Conservation (phyloP, 805 yeast genomes). For the Yamadazyma sp. region DNA sequence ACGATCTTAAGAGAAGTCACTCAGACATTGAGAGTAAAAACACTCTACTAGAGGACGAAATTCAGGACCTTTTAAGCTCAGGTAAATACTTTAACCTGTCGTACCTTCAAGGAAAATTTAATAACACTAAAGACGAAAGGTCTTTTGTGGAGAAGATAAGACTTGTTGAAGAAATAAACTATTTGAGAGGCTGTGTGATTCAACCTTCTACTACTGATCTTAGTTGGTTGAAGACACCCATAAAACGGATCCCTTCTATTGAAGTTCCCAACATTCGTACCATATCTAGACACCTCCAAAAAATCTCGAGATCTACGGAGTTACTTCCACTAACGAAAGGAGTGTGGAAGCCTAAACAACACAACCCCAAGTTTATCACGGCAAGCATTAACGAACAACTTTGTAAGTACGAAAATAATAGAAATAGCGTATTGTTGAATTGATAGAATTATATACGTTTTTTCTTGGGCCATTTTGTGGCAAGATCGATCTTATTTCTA, state of each 20-base stretch:
- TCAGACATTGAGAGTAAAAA: conserved; percentile 18
- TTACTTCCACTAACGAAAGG: conserved; percentile 9
- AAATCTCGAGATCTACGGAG: conserved; percentile 11
- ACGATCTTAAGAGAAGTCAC: conserved; percentile 3
- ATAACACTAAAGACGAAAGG: conserved; percentile 32
- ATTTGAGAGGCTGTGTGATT: conserved; percentile 36
- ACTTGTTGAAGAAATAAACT: conserved; percentile 45
- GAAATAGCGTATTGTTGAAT: conserved; percentile 1
- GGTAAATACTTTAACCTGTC: conserved; percentile 12
- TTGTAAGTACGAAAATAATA: conserved; percentile 9
- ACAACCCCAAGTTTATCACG: conserved; percentile 19
- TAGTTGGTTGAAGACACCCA: conserved; percentile 22
- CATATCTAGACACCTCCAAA: conserved; percentile 8
- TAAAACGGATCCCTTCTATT: neutral
- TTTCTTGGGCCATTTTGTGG: conserved; percentile 71
- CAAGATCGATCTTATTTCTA: conserved; percentile 64
- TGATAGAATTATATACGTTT: conserved; percentile 1
- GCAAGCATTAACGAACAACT: conserved; percentile 20
- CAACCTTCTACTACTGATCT: conserved; percentile 11
- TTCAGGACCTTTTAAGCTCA: conserved; percentile 11
- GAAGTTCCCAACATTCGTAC: neutral
- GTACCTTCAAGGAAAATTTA: conserved; percentile 23
- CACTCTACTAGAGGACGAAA: conserved; percentile 24
- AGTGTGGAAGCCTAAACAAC: conserved; percentile 6
- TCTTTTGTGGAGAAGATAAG: conserved; percentile 32